Conservation (phyloP, 345 rosid species). For the Sisymbrium altissimum region DNA sequence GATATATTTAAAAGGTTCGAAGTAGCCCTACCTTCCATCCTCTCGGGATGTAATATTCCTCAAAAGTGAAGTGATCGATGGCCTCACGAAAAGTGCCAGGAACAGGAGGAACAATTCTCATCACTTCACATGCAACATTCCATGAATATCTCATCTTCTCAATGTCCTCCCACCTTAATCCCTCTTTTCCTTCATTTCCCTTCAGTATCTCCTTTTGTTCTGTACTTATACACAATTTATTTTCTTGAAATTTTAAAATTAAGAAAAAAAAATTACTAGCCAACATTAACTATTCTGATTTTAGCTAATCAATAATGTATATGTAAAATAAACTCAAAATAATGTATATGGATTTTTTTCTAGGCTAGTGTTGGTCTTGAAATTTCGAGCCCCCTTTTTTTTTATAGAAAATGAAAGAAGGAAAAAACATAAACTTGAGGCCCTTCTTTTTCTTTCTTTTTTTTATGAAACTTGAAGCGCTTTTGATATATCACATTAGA, state of each 20-base stretch:
- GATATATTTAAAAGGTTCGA: background rate
- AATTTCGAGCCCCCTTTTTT: too few species aligned
- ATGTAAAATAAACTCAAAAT: too few species aligned
- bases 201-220: constrained; percentile 47
- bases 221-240: background rate
- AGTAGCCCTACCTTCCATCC: constrained; percentile 43
- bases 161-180: constrained; percentile 43
- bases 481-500: too few species aligned
- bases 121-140: constrained; percentile 54
- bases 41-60: constrained; percentile 44
- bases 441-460: too few species aligned
- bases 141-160: constrained; percentile 51
- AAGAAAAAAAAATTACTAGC: background rate
- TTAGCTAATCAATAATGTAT: too few species aligned
- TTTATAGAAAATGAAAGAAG: too few species aligned
- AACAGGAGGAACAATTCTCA: constrained; percentile 49
- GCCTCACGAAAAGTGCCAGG: constrained; percentile 47
- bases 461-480: too few species aligned
- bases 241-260: background rate
- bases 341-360: too few species aligned
- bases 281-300: too few species aligned
- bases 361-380: too few species aligned
- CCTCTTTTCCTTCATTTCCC: constrained; percentile 31
- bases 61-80: constrained; percentile 33
- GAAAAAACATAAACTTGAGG: too few species aligned